Conservation (phyloP, 2,329 filamentous ascomycete species). For the Cladosporium sp. region DNA sequence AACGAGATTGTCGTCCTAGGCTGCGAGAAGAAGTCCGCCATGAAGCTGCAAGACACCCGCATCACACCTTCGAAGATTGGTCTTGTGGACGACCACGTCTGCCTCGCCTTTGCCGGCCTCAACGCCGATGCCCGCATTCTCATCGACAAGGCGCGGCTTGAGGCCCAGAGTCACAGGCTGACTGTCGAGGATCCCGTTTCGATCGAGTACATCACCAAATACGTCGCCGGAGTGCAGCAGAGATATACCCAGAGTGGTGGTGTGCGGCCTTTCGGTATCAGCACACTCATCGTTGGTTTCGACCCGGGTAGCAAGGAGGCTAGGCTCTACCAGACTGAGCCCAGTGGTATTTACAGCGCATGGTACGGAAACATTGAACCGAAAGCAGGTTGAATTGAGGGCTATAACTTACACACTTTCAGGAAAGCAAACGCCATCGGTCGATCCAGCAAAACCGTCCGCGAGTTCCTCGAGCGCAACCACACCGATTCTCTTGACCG, state of each 20-base stretch:
- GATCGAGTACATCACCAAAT: slow-evolving; percentile 99
- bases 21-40: slow-evolving; percentile 97
- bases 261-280: slow-evolving; percentile 97
- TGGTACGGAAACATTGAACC: slow-evolving; percentile 56
- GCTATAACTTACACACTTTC: slow-evolving; percentile 2
- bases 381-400: neutral
- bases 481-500: slow-evolving; percentile 98
- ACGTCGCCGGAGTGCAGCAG: slow-evolving; percentile 95
- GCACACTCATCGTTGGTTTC: slow-evolving; percentile 96
- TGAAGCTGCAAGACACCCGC: slow-evolving; percentile 98
- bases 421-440: slow-evolving; percentile 99
- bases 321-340: slow-evolving; percentile 94
- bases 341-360: slow-evolving; percentile 98
- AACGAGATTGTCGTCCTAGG: slow-evolving; percentile 89
- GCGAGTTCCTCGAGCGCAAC: slow-evolving; percentile 97
- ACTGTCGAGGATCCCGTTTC: slow-evolving; percentile 96
- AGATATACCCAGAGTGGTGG: slow-evolving; percentile 98
- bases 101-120: slow-evolving; percentile 91
- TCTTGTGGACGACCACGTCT: slow-evolving; percentile 90
- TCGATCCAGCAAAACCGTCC: slow-evolving; percentile 95
- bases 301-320: slow-evolving; percentile 86
- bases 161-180: slow-evolving; percentile 93
- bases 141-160: slow-evolving; percentile 94
- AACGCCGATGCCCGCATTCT: slow-evolving; percentile 98
- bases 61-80: slow-evolving; percentile 99